phyloP scores from a whole-genome alignment of 2,329 filamentous ascomycete genomes.

The Monosporascus cannonballus region DNA sequence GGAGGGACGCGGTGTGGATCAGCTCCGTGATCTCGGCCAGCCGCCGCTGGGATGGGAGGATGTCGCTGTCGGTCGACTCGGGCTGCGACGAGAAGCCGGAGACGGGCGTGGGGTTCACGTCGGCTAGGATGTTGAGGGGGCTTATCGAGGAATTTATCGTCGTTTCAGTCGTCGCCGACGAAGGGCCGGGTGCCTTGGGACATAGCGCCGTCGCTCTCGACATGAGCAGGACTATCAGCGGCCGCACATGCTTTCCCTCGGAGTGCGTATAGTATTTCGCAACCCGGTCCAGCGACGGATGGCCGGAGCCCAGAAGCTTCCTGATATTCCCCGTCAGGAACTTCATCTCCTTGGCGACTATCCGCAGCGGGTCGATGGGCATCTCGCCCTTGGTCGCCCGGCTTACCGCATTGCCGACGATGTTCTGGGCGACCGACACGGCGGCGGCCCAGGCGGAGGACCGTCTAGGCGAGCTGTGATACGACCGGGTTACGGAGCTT shows the following conservation, averaged over 20 bases:
- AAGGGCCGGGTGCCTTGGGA: slow-evolving; percentile 48
- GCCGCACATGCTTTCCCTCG: slow-evolving; percentile 94
- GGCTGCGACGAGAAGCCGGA: slow-evolving; percentile 38
- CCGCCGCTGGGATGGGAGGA: slow-evolving; percentile 87
- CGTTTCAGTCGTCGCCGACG: slow-evolving; percentile 35
- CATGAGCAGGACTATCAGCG: slow-evolving; percentile 93
- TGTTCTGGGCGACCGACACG: slow-evolving; percentile 62
- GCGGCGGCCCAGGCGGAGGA: slow-evolving; percentile 71
- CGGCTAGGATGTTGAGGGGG: slow-evolving; percentile 57
- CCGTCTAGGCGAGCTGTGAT: slow-evolving; percentile 39
- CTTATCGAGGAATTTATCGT: slow-evolving; percentile 51
- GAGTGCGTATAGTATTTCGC: slow-evolving; percentile 98
- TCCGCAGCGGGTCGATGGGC: slow-evolving; percentile 78
- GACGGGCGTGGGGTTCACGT: slow-evolving; percentile 70
- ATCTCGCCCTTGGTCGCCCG: slow-evolving; percentile 59
- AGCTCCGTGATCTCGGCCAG: slow-evolving; percentile 95
- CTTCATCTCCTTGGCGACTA: slow-evolving; percentile 95
- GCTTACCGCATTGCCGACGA: slow-evolving; percentile 62
- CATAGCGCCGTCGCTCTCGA: slow-evolving; percentile 82
- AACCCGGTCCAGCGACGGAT: slow-evolving; percentile 88
- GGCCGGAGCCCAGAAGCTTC: slow-evolving; percentile 86
- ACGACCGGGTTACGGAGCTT: slow-evolving; percentile 14
- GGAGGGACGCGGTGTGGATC: slow-evolving; percentile 91
- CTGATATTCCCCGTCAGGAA: slow-evolving; percentile 90
- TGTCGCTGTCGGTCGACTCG: slow-evolving; percentile 53